phyloP scores from a whole-genome alignment of 2,329 filamentous ascomycete genomes.

The Malbranchea zuffiana region DNA sequence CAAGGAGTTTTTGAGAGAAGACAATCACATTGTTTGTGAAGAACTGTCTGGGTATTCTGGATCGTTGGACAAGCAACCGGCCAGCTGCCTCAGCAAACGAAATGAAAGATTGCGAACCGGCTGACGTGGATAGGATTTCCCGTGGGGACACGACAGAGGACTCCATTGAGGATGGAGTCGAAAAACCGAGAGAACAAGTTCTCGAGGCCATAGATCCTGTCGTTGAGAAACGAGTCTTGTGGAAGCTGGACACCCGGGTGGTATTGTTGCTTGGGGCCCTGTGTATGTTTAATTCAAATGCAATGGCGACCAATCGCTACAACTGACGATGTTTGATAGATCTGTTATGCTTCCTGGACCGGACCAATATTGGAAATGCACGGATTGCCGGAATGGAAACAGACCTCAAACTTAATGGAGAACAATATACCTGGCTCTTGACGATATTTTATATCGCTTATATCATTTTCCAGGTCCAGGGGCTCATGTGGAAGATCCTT shows the following conservation, averaged over 20 bases:
- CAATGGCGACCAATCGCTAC: neutral
- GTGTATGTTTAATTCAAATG: slow-evolving; percentile 23
- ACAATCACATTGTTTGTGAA: too few species aligned
- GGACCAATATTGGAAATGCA: slow-evolving; percentile 43
- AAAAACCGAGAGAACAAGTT: too few species aligned
- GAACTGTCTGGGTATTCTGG: too few species aligned
- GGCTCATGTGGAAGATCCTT: slow-evolving; percentile 37
- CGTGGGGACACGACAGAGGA: too few species aligned
- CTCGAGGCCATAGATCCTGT: too few species aligned
- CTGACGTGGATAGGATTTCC: too few species aligned
- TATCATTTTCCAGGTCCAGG: slow-evolving; percentile 33
- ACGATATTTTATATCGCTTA: slow-evolving; percentile 46
- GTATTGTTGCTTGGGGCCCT: slow-evolving; percentile 38
- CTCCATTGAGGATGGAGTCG: too few species aligned
- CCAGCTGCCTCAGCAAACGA: too few species aligned
- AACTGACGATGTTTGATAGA: slow-evolving; percentile 23
- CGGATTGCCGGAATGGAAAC: slow-evolving; percentile 44
- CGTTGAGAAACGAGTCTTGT: slow-evolving; percentile 33
- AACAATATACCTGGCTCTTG: slow-evolving; percentile 41
- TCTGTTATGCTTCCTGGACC: slow-evolving; percentile 39
- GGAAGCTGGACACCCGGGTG: slow-evolving; percentile 40
- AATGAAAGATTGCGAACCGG: too few species aligned
- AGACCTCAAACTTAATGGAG: slow-evolving; percentile 38
- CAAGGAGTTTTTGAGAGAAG: too few species aligned
- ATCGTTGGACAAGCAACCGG: too few species aligned